Evolutionary conservation across 805 yeast genomes (phyloP).

Genomic region (Metschnikowia peoriensis): DNA sequence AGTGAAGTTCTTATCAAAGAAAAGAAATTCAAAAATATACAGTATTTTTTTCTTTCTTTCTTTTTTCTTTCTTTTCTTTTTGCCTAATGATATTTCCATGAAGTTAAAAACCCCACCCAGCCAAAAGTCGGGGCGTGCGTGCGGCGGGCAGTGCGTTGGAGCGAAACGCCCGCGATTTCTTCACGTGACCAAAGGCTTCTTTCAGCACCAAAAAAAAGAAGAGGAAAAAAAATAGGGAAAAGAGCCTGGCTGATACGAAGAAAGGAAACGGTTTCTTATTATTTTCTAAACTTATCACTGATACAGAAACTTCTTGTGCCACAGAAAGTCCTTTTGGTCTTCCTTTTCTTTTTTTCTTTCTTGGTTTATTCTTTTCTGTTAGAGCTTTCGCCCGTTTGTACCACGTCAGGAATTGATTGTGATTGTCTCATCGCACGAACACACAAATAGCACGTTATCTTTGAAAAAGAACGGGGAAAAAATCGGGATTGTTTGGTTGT

Average conservation of each 20-base stretch:
- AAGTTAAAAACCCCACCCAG: neutral
- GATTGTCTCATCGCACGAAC: slow-evolving; percentile 7
- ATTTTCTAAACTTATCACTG: neutral
- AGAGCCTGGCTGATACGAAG: neutral
- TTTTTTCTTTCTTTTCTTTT: no score
- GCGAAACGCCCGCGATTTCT: slow-evolving; percentile 5
- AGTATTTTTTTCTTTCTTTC: no score
- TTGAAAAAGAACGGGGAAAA: no score
- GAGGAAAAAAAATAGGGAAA: slow-evolving; percentile 8
- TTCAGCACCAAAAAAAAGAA: slow-evolving; percentile 10
- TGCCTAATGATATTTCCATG: neutral
- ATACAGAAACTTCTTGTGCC: neutral
- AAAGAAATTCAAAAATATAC: no score
- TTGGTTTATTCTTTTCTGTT: neutral
- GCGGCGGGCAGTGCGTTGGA: slow-evolving; percentile 5
- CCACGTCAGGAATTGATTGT: neutral
- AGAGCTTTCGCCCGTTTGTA: neutral
- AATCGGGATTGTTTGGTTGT: neutral
- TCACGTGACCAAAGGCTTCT: slow-evolving; percentile 8
- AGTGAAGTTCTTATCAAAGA: no score
- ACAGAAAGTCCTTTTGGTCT: neutral
- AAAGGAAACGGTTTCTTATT: neutral
- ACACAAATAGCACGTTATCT: slow-evolving; percentile 4
- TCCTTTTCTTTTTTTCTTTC: neutral
- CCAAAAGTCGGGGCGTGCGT: neutral